Evolutionary conservation across 2,329 filamentous ascomycete genomes (phyloP).

Genomic region (Aureobasidium sp.): DNA sequence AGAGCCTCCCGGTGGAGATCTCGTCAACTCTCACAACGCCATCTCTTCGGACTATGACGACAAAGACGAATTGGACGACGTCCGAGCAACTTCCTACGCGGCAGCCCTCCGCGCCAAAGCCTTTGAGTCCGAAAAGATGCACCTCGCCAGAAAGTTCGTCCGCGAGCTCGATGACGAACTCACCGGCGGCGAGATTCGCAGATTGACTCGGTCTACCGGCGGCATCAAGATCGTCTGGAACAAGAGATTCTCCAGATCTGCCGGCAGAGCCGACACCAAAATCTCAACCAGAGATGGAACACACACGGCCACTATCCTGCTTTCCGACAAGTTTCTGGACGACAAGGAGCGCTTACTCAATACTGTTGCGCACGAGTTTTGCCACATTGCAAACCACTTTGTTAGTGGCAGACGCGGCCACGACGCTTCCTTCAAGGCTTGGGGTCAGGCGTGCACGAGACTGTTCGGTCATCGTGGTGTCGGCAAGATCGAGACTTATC

Average conservation of each 20-base stretch:
- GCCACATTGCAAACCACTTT: conserved; percentile 89
- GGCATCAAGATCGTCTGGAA: conserved; percentile 68
- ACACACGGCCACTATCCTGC: conserved; percentile 66
- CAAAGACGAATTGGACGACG: neutral
- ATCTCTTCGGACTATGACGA: neutral
- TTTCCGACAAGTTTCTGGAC: conserved; percentile 82
- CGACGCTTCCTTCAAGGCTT: conserved; percentile 74
- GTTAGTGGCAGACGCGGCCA: conserved; percentile 68
- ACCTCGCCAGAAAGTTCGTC: conserved; percentile 58
- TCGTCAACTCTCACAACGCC: neutral
- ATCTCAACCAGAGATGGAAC: conserved; percentile 41
- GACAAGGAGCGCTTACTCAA: conserved; percentile 71
- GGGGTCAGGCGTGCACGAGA: conserved; percentile 53
- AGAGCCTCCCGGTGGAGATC: neutral
- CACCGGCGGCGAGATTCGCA: conserved; percentile 52
- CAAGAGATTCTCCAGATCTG: conserved; percentile 71
- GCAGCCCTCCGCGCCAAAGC: conserved; percentile 16
- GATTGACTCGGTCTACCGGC: conserved; percentile 56
- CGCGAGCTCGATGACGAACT: conserved; percentile 59
- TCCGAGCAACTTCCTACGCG: neutral
- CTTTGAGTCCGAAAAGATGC: conserved; percentile 57
- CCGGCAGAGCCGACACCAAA: conserved; percentile 54
- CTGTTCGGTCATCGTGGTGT: conserved; percentile 58
- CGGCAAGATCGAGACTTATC: conserved; percentile 75
- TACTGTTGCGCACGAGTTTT: conserved; percentile 93